phyloP scores from a whole-genome alignment of 495 filamentous ascomycete species.

The Tuber aestivum region DNA sequence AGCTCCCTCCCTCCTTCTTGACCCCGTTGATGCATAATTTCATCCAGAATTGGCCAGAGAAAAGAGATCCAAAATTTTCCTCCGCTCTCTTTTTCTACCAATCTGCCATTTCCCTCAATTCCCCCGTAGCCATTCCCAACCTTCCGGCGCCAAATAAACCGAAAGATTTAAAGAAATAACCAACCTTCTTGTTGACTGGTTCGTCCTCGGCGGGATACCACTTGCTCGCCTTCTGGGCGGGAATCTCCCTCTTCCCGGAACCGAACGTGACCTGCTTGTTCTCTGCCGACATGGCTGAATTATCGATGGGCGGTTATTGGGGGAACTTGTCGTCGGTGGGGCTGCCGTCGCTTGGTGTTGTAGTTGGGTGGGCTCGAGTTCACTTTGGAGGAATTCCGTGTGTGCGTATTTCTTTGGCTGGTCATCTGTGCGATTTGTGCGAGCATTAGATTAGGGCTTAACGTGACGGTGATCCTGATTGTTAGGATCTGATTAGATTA shows the following conservation, averaged over 20 bases:
- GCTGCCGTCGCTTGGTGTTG: slow-evolving; percentile 32
- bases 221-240: slow-evolving; percentile 89
- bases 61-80: background rate
- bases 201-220: slow-evolving; percentile 99
- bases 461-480: background rate
- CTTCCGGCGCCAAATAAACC: background rate
- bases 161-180: slow-evolving; percentile 42
- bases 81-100: background rate
- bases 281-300: slow-evolving; percentile 35
- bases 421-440: background rate
- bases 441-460: background rate
- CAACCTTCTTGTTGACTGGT: slow-evolving; percentile 83
- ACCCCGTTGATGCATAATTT: slow-evolving; percentile 33
- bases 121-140: background rate
- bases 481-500: background rate
- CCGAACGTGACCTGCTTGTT: slow-evolving; percentile 88
- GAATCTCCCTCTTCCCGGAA: slow-evolving; percentile 86
- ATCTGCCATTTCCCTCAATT: background rate
- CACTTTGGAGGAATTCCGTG: slow-evolving; percentile 3
- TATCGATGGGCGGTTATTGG: slow-evolving; percentile 22
- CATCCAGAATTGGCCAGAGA: background rate
- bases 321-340: slow-evolving; percentile 26
- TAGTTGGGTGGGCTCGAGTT: slow-evolving; percentile 12
- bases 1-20: slow-evolving; percentile 14
- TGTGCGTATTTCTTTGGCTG: background rate